Evolutionary conservation across 1,284 basidiomycete genomes (phyloP).

Genomic region (Stygiomarasmius scandens): DNA sequence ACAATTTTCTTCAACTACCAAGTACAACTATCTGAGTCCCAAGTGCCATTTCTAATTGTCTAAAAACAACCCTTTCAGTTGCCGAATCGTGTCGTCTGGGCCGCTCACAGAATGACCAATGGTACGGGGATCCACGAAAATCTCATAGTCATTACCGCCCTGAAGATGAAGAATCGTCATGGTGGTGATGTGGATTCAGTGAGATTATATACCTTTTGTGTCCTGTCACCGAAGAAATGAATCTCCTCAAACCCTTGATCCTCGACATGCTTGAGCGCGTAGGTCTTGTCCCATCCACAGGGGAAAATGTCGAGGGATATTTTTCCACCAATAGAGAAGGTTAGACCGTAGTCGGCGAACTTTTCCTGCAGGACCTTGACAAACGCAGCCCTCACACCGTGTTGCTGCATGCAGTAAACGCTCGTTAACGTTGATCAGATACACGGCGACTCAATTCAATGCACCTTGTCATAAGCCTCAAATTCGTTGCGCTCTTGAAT

Average conservation of each 20-base stretch:
- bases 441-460: slow-evolving; percentile 10
- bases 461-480: slow-evolving; percentile 77
- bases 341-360: slow-evolving; percentile 86
- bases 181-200: not conserved
- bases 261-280: slow-evolving; percentile 82
- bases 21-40: no score
- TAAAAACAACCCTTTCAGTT: slow-evolving; percentile 73
- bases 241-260: slow-evolving; percentile 90
- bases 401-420: slow-evolving; percentile 39
- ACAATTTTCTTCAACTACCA: not conserved
- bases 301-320: slow-evolving; percentile 98
- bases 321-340: slow-evolving; percentile 94
- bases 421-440: not conserved
- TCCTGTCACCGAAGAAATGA: slow-evolving; percentile 98
- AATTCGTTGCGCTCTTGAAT: slow-evolving; percentile 84
- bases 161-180: slow-evolving; percentile 27
- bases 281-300: slow-evolving; percentile 97
- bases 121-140: slow-evolving; percentile 81
- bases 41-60: not conserved
- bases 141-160: slow-evolving; percentile 98
- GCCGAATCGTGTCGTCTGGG: slow-evolving; percentile 78
- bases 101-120: slow-evolving; percentile 84
- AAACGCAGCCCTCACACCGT: slow-evolving; percentile 76
- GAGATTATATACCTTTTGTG: slow-evolving; percentile 59
- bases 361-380: slow-evolving; percentile 79